phyloP scores from a whole-genome alignment of 345 rosid species.

The Acer saccharum region DNA sequence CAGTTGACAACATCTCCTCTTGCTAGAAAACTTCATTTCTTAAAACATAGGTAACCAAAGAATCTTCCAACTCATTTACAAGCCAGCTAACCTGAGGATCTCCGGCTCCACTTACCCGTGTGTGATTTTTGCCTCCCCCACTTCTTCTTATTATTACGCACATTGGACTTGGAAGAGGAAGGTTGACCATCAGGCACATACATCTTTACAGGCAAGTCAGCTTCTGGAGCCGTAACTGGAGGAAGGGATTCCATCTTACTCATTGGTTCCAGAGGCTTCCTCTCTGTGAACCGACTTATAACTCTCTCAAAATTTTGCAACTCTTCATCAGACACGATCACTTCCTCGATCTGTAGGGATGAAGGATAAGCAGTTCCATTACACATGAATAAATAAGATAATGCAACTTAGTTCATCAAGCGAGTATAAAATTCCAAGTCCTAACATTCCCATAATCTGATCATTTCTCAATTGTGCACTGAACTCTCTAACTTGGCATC shows the following conservation, averaged over 20 bases:
- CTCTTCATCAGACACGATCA: conserved; percentile 36
- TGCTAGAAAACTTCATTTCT: neutral
- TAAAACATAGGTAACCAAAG: conserved; percentile 8
- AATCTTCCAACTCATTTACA: neutral
- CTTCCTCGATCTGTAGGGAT: conserved; percentile 24
- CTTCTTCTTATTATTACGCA: conserved; percentile 49
- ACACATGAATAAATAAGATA: neutral
- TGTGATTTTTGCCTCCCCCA: conserved; percentile 53
- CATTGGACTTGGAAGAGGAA: conserved; percentile 45
- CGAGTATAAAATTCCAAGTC: neutral
- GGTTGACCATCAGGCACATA: conserved; percentile 25
- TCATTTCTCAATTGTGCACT: neutral
- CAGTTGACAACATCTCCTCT: neutral
- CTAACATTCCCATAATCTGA: neutral
- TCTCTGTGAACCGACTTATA: conserved; percentile 29
- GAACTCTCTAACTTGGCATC: neutral
- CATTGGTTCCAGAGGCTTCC: conserved; percentile 22
- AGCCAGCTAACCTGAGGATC: conserved; percentile 36
- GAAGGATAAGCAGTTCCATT: neutral
- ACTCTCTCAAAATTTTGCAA: conserved; percentile 30
- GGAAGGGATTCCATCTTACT: conserved; percentile 31
- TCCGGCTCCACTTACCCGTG: conserved; percentile 38
- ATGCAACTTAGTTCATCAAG: neutral
- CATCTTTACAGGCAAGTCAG: conserved; percentile 6
- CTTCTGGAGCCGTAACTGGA: neutral